phyloP scores from a whole-genome alignment of 2,329 filamentous ascomycete species.

The Aspergillus luchuensis region DNA sequence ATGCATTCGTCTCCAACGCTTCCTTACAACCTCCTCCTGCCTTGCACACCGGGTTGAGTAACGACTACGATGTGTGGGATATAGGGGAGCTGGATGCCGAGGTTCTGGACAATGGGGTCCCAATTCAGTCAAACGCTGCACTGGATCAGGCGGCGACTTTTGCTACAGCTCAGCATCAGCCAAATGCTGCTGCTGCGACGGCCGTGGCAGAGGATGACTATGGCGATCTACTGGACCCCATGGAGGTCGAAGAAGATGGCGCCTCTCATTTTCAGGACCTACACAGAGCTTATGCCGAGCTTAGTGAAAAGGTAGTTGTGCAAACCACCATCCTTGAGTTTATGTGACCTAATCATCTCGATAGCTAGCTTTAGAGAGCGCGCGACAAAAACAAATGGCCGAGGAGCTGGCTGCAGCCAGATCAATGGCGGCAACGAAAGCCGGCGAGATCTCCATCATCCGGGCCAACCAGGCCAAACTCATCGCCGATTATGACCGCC shows the following conservation, averaged over 20 bases:
- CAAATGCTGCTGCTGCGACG: constrained; percentile 21
- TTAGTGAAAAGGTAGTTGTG: constrained; percentile 30
- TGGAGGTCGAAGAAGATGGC: constrained; percentile 24
- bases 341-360: constrained; percentile 13
- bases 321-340: not conserved
- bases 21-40: constrained; percentile 32
- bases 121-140: constrained; percentile 5
- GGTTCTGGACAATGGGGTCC: constrained; percentile 41
- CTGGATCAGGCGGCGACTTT: constrained; percentile 18
- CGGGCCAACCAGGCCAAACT: constrained; percentile 59
- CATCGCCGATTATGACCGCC: constrained; percentile 55
- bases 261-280: constrained; percentile 12
- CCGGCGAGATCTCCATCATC: constrained; percentile 64
- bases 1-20: constrained; percentile 15
- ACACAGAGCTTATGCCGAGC: constrained; percentile 19
- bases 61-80: constrained; percentile 46
- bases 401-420: constrained; percentile 44
- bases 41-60: constrained; percentile 40
- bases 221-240: constrained; percentile 11
- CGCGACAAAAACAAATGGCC: constrained; percentile 42
- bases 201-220: constrained; percentile 23
- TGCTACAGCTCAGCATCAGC: constrained; percentile 5
- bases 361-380: constrained; percentile 44
- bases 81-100: constrained; percentile 48
- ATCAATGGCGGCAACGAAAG: constrained; percentile 51